phyloP scores from a whole-genome alignment of 2,329 filamentous ascomycete species.

The Cladophialophora carrionii region DNA sequence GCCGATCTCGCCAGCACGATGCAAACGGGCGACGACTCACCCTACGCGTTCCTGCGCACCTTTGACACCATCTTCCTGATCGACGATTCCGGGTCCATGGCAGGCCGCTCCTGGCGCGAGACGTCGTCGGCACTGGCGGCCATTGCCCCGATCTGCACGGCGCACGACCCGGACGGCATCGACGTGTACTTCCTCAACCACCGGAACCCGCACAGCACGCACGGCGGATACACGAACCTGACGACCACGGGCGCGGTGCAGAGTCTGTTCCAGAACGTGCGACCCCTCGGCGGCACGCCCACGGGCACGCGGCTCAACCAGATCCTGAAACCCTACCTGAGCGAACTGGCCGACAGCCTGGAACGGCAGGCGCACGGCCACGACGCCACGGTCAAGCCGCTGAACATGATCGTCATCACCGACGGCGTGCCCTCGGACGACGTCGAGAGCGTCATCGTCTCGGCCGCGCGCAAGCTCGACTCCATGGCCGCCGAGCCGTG shows the following conservation, averaged over 20 bases:
- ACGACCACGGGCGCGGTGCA: constrained; percentile 61
- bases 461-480: constrained; percentile 71
- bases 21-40: constrained; percentile 58
- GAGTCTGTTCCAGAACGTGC: constrained; percentile 69
- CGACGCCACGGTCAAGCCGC: constrained; percentile 63
- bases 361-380: constrained; percentile 48
- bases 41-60: constrained; percentile 71
- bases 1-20: constrained; percentile 33
- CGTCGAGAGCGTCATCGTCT: constrained; percentile 69
- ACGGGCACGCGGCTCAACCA: constrained; percentile 71
- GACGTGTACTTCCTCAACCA: constrained; percentile 92
- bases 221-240: constrained; percentile 67
- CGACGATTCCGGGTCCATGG: constrained; percentile 91
- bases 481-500: constrained; percentile 69
- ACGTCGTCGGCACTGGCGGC: constrained; percentile 68
- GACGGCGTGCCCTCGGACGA: constrained; percentile 84
- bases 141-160: constrained; percentile 80
- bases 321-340: constrained; percentile 75
- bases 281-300: constrained; percentile 69
- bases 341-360: constrained; percentile 53
- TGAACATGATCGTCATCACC: constrained; percentile 92
- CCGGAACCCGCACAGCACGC: constrained; percentile 42
- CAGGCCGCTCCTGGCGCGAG: constrained; percentile 74
- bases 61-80: constrained; percentile 92
- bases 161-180: constrained; percentile 79